A percentile compares a stretch with the other conserved stretches of the same genome.
phyloP scores from a whole-genome alignment of 371 early-diverging fungal genomes.

The Catenaria anguillulae region DNA sequence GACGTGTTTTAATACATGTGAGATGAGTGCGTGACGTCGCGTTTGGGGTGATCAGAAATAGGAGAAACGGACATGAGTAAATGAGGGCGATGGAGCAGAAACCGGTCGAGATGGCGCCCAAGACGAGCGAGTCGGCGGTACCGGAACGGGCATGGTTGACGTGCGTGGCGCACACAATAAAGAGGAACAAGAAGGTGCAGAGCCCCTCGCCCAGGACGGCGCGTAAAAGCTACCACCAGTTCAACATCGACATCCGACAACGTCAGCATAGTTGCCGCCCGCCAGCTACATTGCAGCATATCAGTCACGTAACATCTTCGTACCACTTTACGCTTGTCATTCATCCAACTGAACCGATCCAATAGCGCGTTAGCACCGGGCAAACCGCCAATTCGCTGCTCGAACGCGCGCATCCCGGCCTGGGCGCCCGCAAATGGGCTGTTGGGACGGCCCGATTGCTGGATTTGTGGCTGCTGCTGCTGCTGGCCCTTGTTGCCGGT shows the following conservation, averaged over 20 bases:
- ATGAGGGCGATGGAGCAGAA: slow-evolving; percentile 44
- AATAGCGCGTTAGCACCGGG: neutral
- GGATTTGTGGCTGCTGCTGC: no score
- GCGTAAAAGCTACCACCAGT: slow-evolving; percentile 23
- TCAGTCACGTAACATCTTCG: neutral
- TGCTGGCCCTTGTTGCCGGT: no score
- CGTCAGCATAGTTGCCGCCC: neutral
- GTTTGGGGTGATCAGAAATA: no score
- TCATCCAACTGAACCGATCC: slow-evolving; percentile 1
- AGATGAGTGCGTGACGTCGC: no score
- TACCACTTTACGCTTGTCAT: slow-evolving; percentile 7
- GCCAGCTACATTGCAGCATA: no score
- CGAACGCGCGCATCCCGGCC: no score
- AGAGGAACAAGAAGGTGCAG: slow-evolving; percentile 35
- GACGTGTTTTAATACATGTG: no score
- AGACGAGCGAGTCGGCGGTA: slow-evolving; percentile 28
- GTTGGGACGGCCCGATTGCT: neutral
- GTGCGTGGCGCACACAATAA: slow-evolving; percentile 29
- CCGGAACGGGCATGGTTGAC: slow-evolving; percentile 33
- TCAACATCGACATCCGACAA: neutral
- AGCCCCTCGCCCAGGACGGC: slow-evolving; percentile 37
- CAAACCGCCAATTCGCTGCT: neutral
- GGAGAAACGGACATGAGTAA: no score
- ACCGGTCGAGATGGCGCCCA: slow-evolving; percentile 37
- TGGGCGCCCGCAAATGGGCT: neutral